Evolutionary conservation across 2,329 filamentous ascomycete species (phyloP), one percentile per base, ranked within the genome.

Genomic region (Pezicula neosporulosa): DNA sequence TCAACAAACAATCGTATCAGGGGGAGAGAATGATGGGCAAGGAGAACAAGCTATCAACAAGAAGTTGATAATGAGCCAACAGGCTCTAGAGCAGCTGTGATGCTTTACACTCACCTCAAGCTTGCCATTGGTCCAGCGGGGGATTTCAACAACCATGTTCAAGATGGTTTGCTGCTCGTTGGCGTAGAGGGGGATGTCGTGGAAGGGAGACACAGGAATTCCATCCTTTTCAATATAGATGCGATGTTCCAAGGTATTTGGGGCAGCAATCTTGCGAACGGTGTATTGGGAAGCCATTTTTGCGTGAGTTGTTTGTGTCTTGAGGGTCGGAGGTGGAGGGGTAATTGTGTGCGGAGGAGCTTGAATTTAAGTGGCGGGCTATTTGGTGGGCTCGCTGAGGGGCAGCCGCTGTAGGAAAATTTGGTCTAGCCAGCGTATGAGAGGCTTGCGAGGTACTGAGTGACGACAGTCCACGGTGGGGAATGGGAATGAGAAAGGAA

Each of bases 131-230:
- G 93, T 96, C 94, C 94, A 99, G 78, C 94, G 87, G 68, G 94
- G 94, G 67, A 99, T 97, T 87, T 99, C 94, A 66, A 99, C 94
- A 60, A 99, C 73, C 94, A 99, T 99, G 87, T 99, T 99, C 69
- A 99, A 83, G 72, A 97, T 78, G 65, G 87, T 96, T 82, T 96
- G 85, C 80, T 96, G 88, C 75, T 89, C 81, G 73, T 99, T 96
- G 85, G 93, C 93, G 71, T 91, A 99, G 64, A 99, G 89, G 57
- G 94, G 94, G 63, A 99, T 91, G 72, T 99, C 94, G 81, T 99
- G 94, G 85, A 97, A 99, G 64, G 93, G 89, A 58, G 93, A 97
- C 73, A 97, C 74, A 63, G 90, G 89, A 60, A 89, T 78, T 77
- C 93, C 94, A 88, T 97, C 90, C 81, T 96, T 92, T 82, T 99